Percentiles rank a stretch among this genome's conserved stretches.
Evolutionary conservation across 2,329 filamentous ascomycete species (phyloP).

Genomic region (Botrytis squamosa): DNA sequence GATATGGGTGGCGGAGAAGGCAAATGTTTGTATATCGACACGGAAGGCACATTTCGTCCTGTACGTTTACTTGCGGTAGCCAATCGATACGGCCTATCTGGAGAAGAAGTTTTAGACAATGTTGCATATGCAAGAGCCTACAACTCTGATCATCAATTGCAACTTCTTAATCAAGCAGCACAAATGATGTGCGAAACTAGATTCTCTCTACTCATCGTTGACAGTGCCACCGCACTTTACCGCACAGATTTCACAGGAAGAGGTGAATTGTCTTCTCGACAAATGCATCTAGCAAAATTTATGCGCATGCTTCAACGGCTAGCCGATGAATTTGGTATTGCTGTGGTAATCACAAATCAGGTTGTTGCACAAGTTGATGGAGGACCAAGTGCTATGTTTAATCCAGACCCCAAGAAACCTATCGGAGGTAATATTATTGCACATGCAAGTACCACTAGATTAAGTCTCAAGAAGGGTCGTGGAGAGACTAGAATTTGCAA

Average conservation of each 20-base stretch:
- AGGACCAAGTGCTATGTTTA: conserved; percentile 96
- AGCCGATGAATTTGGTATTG: conserved; percentile 86
- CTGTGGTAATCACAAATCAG: conserved; percentile 97
- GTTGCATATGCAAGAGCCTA: conserved; percentile 97
- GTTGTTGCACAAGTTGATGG: conserved; percentile 98
- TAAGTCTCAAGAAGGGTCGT: conserved; percentile 93
- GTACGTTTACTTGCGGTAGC: conserved; percentile 89
- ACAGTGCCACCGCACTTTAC: conserved; percentile 93
- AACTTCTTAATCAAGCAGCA: conserved; percentile 89
- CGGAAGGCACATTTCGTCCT: conserved; percentile 93
- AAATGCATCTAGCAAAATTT: conserved; percentile 85
- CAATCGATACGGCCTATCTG: conserved; percentile 89
- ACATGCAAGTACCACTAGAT: conserved; percentile 89
- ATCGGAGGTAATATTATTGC: conserved; percentile 99
- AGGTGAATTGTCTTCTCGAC: conserved; percentile 90
- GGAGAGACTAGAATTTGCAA: conserved; percentile 97
- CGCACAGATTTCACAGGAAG: conserved; percentile 96
- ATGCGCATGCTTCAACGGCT: conserved; percentile 80
- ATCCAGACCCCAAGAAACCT: conserved; percentile 97
- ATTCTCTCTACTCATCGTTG: conserved; percentile 92
- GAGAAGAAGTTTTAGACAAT: conserved; percentile 97
- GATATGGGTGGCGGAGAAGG: conserved; percentile 99
- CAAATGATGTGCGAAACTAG: conserved; percentile 99
- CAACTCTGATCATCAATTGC: conserved; percentile 96
- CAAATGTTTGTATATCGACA: conserved; percentile 98